Base-by-base conservation (phyloP, 441 rosid species). In the Aquilaria agallochum region DNA sequence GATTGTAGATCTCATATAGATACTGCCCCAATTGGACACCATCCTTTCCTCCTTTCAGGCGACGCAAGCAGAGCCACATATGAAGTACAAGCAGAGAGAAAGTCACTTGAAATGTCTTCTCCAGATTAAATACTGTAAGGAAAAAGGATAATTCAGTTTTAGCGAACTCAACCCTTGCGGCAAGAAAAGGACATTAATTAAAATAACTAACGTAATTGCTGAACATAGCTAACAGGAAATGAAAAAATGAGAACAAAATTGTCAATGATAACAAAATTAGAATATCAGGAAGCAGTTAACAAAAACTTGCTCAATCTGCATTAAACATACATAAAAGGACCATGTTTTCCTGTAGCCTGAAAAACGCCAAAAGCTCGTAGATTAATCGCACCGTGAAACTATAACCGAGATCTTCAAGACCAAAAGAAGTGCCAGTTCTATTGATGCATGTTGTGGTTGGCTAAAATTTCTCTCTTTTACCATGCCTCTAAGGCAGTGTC, bases 11-110 rank as follows among this genome's bases (percentile, higher is more conserved):
- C 78, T 95, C 99, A 61, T 95, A 95, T 3, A 95, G 49, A 67
- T 95, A 77, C 59, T 95, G 98, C 67, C 99, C 98, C 75, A 90
- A 79, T 67, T 95, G 91, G 71, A 80, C 89, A 65, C 99, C 99
- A 64, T 95, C 95, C 59, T 81, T 84, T 64, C 98, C 99, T 53
- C 92, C 89, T 72, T 88, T 95, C 71, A 95, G 62, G 46, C 97
- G 87, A 32, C 97, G 88, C 61, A 95, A 78, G 62, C 79, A 80
- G 58, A 95, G 82, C 98, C 97, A 90, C 97, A 80, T 83, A 72
- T 89, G 98, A 67, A 95, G 95, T 32, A 95, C 93, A 63, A 95
- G 96, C 80, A 95, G 63, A 5, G 95, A 85, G 72, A 76, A 92
- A 0, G 95, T 83, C 78, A 85, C 85, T 64, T 82, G 88, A 74